Conservation (phyloP, 2,329 filamentous ascomycete species). For the Colletotrichum sp. region DNA sequence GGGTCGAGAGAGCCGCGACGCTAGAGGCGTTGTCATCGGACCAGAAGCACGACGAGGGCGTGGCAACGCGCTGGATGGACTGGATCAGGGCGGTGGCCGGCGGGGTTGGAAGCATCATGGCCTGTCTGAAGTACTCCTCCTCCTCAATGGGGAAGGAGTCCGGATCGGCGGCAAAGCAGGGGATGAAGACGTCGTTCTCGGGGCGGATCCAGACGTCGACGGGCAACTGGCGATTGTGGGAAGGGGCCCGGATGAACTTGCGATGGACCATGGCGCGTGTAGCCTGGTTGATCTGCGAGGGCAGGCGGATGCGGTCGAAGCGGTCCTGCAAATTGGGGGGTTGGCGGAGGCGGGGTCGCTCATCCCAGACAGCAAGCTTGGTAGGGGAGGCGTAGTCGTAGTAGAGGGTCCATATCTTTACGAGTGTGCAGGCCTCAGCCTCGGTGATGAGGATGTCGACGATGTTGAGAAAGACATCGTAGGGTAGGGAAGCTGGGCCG, state of each 20-base stretch:
- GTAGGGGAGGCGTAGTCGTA: not conserved
- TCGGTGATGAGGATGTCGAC: not conserved
- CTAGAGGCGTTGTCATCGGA: not conserved
- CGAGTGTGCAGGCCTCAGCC: not conserved
- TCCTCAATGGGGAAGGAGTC: not conserved
- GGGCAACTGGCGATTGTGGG: not conserved
- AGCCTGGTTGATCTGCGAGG: not conserved
- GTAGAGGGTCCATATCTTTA: not conserved
- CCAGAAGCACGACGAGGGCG: not conserved
- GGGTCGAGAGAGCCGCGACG: not conserved
- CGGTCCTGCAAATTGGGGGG: not conserved
- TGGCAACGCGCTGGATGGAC: not conserved
- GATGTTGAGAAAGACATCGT: not conserved
- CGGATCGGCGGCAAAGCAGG: conserved; percentile 25
- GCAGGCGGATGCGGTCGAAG: not conserved
- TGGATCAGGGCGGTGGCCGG: not conserved
- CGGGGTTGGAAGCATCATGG: not conserved
- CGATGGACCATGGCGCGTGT: not conserved
- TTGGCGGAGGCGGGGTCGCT: not conserved
- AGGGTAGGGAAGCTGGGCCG: not conserved
- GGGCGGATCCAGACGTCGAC: not conserved
- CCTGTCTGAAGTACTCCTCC: not conserved
- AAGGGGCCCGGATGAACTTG: not conserved
- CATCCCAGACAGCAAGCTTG: not conserved
- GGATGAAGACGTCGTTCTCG: conserved; percentile 19